Base-by-base conservation (phyloP, 2,329 filamentous ascomycete genomes). In the Bipolaris gigantea region DNA sequence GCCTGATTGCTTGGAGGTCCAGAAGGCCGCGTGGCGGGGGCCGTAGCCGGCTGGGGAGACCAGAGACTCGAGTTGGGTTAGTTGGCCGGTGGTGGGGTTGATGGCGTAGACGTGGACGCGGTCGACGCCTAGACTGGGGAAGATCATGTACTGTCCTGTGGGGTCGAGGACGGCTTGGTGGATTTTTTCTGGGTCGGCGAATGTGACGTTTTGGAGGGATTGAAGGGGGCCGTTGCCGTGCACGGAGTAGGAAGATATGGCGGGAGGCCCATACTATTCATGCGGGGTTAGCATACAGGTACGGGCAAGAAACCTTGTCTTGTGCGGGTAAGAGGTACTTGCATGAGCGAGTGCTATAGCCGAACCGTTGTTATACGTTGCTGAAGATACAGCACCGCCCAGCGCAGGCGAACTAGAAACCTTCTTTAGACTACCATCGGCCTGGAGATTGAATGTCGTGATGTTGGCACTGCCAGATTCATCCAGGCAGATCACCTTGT, bases 101-200 rank as follows among this genome's bases (percentile, higher is more conserved):
- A 87, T 78, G 50, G 74, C 66, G 69, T 83, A 89, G 76, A 84
- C 73, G 58, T 83, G 84, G 43, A 89, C 71, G 6, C 84, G 64
- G 62, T 90, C 88, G 0, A 82, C 79, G 36, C 87, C 85, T 5
- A 92, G 78, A 62, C 90, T 88, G 1, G 87, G 86, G 8, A 85
- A 80, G 8, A 89, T 65, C 25, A 89, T 63, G 70, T 82, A 90
- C n/a, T 77, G 65, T 5, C 81, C 82, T 2, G 83, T 87, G 6
- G 87, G 87, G 67, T 90, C 87, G 32, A 87, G 67, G 47, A 88
- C 69, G n/a, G 83, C 80, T 66, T 87, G 75, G 71, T 89, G 87
- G 16, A 86, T 85, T 66, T 87, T 79, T 76, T 38, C 72, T 4
- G 63, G 57, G 1, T 66, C 53, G 36, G 75, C 51, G 10, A 77